A percentile compares a stretch with the other conserved stretches of the same genome.
phyloP scores from a whole-genome alignment of 495 filamentous ascomycete genomes.

The Cudoniella acicularis region DNA sequence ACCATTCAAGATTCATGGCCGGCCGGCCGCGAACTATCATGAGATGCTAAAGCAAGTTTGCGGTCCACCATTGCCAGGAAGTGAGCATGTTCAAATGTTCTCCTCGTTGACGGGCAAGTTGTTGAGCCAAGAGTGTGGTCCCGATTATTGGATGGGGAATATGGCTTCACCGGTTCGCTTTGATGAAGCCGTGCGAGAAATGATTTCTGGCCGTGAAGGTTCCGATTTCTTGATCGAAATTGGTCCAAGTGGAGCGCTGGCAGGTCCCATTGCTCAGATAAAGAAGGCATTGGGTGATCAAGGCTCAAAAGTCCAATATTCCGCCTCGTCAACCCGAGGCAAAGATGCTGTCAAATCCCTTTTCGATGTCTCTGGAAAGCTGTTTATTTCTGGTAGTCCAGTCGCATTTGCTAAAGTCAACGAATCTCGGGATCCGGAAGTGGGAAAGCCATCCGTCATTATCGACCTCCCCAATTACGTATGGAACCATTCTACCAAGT shows the following conservation, averaged over 20 bases:
- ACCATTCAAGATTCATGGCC: constrained; percentile 48
- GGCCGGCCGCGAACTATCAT: constrained; percentile 25
- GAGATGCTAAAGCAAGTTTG: constrained; percentile 20
- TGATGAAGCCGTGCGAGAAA: constrained; percentile 6
- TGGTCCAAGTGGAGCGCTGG: constrained; percentile 61
- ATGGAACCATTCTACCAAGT: constrained; percentile 29
- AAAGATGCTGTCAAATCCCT: constrained; percentile 32
- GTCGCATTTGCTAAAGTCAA: constrained; percentile 42
- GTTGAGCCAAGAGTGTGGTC: constrained; percentile 24
- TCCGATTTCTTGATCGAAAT: constrained; percentile 47
- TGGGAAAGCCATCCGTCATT: constrained; percentile 18
- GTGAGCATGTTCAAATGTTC: constrained; percentile 32
- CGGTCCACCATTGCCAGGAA: constrained; percentile 13
- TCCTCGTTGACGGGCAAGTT: constrained; percentile 28
- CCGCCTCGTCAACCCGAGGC: constrained; percentile 30
- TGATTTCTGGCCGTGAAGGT: neutral
- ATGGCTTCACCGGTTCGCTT: constrained; percentile 50
- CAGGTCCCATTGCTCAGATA: constrained; percentile 47
- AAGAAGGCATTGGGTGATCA: constrained; percentile 21
- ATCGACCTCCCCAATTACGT: constrained; percentile 34
- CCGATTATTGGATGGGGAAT: constrained; percentile 52
- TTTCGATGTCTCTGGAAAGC: constrained; percentile 31
- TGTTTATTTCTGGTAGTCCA: constrained; percentile 31
- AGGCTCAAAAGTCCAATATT: constrained; percentile 45
- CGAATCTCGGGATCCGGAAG: constrained; percentile 30